phyloP scores from a whole-genome alignment of 495 filamentous ascomycete genomes.

The Durotheca rogersii region DNA sequence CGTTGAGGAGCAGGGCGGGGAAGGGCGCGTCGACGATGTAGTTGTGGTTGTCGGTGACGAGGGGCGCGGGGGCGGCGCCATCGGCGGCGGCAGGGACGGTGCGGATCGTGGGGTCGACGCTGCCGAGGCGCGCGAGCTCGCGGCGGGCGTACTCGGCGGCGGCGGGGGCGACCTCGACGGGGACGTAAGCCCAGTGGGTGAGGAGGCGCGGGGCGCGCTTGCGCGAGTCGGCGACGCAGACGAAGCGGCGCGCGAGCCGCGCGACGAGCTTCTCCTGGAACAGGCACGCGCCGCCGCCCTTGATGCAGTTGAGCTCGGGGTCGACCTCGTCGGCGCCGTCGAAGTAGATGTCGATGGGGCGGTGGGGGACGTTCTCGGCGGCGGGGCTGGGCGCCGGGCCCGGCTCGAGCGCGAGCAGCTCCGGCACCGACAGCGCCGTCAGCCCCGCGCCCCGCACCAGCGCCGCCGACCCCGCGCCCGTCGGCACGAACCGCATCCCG shows the following conservation, averaged over 20 bases:
- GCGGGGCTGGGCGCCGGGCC: too few species aligned
- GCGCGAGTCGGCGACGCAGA: slow-evolving; percentile 91
- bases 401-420: too few species aligned
- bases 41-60: slow-evolving; percentile 92
- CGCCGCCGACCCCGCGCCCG: slow-evolving; percentile 84
- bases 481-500: slow-evolving; percentile 82
- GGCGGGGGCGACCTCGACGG: slow-evolving; percentile 89
- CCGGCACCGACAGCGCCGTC: slow-evolving; percentile 66
- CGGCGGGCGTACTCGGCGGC: slow-evolving; percentile 69
- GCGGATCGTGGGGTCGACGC: slow-evolving; percentile 65
- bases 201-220: slow-evolving; percentile 80
- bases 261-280: slow-evolving; percentile 99
- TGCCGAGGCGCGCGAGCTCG: slow-evolving; percentile 69
- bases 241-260: slow-evolving; percentile 78
- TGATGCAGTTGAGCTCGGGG: slow-evolving; percentile 92
- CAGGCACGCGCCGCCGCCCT: slow-evolving; percentile 92
- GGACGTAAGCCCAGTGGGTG: slow-evolving; percentile 78
- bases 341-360: slow-evolving; percentile 76
- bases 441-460: slow-evolving; percentile 78
- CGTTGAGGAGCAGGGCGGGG: slow-evolving; percentile 61
- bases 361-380: too few species aligned
- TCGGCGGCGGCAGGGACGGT: too few species aligned
- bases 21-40: slow-evolving; percentile 94
- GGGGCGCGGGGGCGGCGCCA: slow-evolving; percentile 63
- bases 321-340: slow-evolving; percentile 98